These are phyloP conservation scores for Gastrolobium villosum DNA, from an alignment of 306 rosid species.

Conservation along the genomic window DNA sequence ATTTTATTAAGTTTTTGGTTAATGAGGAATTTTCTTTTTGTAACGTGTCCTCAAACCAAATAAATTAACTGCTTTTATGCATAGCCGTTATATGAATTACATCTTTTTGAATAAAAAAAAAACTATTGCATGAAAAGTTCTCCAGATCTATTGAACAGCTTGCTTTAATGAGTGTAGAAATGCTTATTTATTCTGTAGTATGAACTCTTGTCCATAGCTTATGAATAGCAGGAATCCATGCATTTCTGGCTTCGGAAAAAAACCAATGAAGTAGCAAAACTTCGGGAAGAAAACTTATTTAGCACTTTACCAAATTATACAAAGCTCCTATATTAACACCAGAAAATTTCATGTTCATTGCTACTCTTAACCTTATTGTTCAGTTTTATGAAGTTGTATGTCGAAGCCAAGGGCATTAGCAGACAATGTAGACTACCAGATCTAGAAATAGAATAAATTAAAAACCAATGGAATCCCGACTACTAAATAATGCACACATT, in stretches of 20 bases:
- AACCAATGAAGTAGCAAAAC: no score
- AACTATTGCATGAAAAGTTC: neutral
- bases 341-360: neutral
- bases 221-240: no score
- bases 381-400: neutral
- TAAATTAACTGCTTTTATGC: constrained; percentile 11
- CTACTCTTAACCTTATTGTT: neutral
- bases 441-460: neutral
- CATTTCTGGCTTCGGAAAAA: no score
- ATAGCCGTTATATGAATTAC: neutral
- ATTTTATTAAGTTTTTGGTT: constrained; percentile 17
- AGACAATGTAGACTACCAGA: neutral
- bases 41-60: constrained; percentile 10
- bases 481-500: neutral
- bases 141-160: neutral
- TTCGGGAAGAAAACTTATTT: no score
- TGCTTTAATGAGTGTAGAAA: neutral
- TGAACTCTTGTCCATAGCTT: neutral
- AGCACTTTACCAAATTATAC: no score
- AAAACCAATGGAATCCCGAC: neutral
- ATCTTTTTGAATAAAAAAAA: neutral
- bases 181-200: neutral
- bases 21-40: constrained; percentile 30
- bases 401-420: neutral
- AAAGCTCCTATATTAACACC: neutral